These are phyloP conservation scores for Keqinozyma sinolaborantium DNA, from an alignment of 1,139 yeast species.

Conservation along the genomic window DNA sequence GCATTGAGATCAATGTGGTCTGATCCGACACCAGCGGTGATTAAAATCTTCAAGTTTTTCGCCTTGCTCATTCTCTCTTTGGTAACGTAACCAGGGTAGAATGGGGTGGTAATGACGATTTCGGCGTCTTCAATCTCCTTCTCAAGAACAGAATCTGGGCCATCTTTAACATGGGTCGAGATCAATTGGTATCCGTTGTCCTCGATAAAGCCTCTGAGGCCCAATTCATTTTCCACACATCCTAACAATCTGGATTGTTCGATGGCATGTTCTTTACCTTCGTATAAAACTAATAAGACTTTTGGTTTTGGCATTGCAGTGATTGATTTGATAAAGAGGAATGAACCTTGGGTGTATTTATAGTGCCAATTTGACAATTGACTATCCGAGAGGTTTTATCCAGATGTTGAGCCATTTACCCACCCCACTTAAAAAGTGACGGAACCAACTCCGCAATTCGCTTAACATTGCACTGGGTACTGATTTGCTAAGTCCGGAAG, in stretches of 20 bases:
- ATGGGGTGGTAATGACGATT: slow-evolving; percentile 76
- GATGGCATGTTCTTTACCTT: slow-evolving; percentile 53
- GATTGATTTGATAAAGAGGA: too few species aligned
- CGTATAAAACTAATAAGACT: slow-evolving; percentile 54
- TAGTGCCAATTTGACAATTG: too few species aligned
- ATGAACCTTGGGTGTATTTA: too few species aligned
- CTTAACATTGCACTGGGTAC: too few species aligned
- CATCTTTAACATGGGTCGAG: slow-evolving; percentile 66
- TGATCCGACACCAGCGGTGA: slow-evolving; percentile 85
- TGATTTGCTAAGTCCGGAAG: too few species aligned
- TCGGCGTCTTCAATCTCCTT: slow-evolving; percentile 68
- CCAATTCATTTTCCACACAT: slow-evolving; percentile 72
- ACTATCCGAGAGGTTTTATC: too few species aligned
- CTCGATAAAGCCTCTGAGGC: slow-evolving; percentile 64
- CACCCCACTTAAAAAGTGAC: background rate
- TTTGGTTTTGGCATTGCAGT: slow-evolving; percentile 27
- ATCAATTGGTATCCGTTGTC: slow-evolving; percentile 64
- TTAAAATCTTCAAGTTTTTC: slow-evolving; percentile 65
- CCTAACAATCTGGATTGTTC: slow-evolving; percentile 65
- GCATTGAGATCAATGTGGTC: slow-evolving; percentile 77
- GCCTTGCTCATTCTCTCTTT: slow-evolving; percentile 66
- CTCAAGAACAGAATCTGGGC: slow-evolving; percentile 52
- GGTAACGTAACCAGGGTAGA: slow-evolving; percentile 78
- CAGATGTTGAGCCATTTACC: background rate
- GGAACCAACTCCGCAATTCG: background rate